Conservation (phyloP, 176 grass and related monocot species). For the Rhynchospora pubera region DNA sequence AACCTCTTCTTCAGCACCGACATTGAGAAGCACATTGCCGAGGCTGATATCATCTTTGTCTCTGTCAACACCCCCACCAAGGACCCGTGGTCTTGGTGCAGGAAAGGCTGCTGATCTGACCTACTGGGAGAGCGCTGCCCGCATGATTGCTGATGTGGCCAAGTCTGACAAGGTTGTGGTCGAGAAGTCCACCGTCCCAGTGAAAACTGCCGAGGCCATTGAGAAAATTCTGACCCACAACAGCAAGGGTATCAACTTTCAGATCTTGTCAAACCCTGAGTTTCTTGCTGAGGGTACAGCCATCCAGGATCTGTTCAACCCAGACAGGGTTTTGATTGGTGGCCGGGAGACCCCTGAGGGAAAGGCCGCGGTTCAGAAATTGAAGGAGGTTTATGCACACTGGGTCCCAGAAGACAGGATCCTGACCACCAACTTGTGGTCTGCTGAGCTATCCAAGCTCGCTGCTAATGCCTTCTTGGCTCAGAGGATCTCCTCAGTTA, state of each 20-base stretch:
- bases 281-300: conserved; percentile 71
- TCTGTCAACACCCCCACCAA: conserved; percentile 74
- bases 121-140: conserved; percentile 73
- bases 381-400: conserved; percentile 48
- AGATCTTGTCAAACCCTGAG: conserved; percentile 72
- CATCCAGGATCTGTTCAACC: conserved; percentile 48
- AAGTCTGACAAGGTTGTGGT: conserved; percentile 60
- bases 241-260: conserved; percentile 57
- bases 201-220: conserved; percentile 64
- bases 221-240: conserved; percentile 74
- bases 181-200: conserved; percentile 65
- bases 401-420: conserved; percentile 67
- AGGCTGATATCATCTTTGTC: conserved; percentile 66
- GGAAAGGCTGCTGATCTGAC: conserved; percentile 65
- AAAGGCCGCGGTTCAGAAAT: conserved; percentile 40
- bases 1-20: conserved; percentile 77
- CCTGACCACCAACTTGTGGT: conserved; percentile 58
- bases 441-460: conserved; percentile 67
- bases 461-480: conserved; percentile 72
- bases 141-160: conserved; percentile 57
- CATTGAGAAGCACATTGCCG: conserved; percentile 46
- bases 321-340: conserved; percentile 57
- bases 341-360: conserved; percentile 51
- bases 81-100: conserved; percentile 48
- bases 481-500: conserved; percentile 57